phyloP scores from a whole-genome alignment of 768 basidiomycete species.

The Auricularia cornea region DNA sequence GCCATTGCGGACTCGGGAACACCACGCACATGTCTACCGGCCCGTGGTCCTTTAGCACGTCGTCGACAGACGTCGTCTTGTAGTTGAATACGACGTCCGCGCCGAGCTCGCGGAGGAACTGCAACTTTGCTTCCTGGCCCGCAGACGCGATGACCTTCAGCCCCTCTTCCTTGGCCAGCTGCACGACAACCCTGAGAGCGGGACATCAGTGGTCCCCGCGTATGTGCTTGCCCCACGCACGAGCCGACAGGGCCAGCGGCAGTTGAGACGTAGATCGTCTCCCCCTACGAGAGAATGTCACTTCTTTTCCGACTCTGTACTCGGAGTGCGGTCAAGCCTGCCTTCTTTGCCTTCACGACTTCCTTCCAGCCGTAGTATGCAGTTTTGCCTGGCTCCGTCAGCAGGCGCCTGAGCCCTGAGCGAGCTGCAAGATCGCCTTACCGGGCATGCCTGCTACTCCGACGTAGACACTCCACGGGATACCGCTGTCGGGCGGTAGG shows the following conservation, averaged over 20 bases:
- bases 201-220: too few species aligned
- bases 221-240: constrained; percentile 29
- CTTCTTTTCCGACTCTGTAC: too few species aligned
- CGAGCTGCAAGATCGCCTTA: too few species aligned
- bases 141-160: constrained; percentile 36
- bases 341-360: too few species aligned
- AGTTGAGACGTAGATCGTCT: constrained; percentile 41
- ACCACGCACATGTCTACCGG: constrained; percentile 26
- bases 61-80: constrained; percentile 20
- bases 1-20: too few species aligned
- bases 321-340: too few species aligned
- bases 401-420: too few species aligned
- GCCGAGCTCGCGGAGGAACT: constrained; percentile 25
- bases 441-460: constrained; percentile 42
- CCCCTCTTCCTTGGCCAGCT: constrained; percentile 32
- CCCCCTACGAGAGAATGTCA: too few species aligned
- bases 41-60: constrained; percentile 28
- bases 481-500: constrained; percentile 32
- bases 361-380: too few species aligned
- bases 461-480: constrained; percentile 42
- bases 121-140: constrained; percentile 34
- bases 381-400: too few species aligned
- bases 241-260: constrained; percentile 52
- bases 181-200: constrained; percentile 12
- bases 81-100: constrained; percentile 32